A percentile compares a stretch with the other conserved stretches of the same genome.
Conservation (phyloP, 2,329 filamentous ascomycete species). For the Epichloe sp. region DNA sequence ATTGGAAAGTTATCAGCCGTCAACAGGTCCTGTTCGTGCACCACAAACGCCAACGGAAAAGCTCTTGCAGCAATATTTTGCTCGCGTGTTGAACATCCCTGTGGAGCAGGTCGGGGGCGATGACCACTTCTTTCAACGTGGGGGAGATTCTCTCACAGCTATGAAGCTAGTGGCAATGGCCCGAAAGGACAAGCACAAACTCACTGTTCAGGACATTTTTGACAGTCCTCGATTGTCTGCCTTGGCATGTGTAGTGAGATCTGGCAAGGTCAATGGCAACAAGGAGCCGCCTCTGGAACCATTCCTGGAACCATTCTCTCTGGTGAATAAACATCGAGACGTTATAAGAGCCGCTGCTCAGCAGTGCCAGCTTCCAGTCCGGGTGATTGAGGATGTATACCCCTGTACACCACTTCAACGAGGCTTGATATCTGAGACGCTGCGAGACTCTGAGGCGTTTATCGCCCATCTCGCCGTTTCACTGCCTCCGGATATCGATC, state of each 20-base stretch:
- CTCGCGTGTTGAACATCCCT: neutral
- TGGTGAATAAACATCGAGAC: neutral
- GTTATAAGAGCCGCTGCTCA: neutral
- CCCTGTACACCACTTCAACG: neutral
- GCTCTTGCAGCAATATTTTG: neutral
- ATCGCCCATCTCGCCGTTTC: neutral
- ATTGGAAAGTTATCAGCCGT: neutral
- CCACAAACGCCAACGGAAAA: neutral
- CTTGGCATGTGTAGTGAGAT: too few relatives aligned
- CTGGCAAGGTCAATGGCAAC: neutral
- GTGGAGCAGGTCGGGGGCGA: neutral
- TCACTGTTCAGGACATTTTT: neutral
- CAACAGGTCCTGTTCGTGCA: neutral
- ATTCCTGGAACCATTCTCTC: neutral
- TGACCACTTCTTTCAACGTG: neutral
- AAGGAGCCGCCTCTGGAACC: neutral
- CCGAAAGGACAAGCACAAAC: neutral
- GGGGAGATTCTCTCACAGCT: constrained; percentile 2
- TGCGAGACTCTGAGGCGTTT: neutral
- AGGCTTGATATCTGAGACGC: neutral
- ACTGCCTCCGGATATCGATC: neutral
- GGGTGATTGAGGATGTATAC: neutral
- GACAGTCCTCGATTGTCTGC: neutral
- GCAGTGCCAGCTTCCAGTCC: neutral
- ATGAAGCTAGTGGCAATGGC: neutral